A percentile compares a stretch with the other conserved stretches of the same genome.
Conservation (phyloP, 345 rosid species). For the Clarkia xantiana region DNA sequence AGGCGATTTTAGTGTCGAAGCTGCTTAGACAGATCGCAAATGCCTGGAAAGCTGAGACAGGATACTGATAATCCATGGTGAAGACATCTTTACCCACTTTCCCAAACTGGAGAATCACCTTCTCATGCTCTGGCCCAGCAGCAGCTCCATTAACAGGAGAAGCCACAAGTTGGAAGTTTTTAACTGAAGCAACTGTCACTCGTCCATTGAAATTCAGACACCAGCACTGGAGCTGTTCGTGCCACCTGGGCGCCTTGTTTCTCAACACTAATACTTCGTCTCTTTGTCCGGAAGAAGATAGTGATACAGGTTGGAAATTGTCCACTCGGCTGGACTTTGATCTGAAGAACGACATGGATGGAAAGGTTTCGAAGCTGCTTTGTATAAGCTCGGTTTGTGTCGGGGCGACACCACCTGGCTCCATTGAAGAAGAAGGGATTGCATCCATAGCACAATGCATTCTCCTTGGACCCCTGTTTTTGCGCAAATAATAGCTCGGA, state of each 20-base stretch:
- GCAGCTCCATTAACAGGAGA: slow-evolving; percentile 35
- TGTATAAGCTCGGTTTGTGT: slow-evolving; percentile 61
- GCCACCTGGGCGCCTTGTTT: slow-evolving; percentile 88
- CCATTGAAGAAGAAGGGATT: slow-evolving; percentile 57
- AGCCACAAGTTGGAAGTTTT: slow-evolving; percentile 87
- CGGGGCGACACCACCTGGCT: slow-evolving; percentile 72
- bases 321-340: slow-evolving; percentile 49
- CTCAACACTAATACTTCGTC: slow-evolving; percentile 48
- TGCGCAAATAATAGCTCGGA: not conserved
- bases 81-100: slow-evolving; percentile 86
- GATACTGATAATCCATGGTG: slow-evolving; percentile 91
- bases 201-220: slow-evolving; percentile 86
- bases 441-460: slow-evolving; percentile 75
- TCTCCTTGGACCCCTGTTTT: slow-evolving; percentile 74
- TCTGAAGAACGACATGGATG: slow-evolving; percentile 58
- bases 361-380: slow-evolving; percentile 34
- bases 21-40: slow-evolving; percentile 90
- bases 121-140: slow-evolving; percentile 54
- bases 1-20: slow-evolving; percentile 86
- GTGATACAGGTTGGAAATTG: slow-evolving; percentile 33
- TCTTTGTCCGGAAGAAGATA: slow-evolving; percentile 18
- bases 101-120: slow-evolving; percentile 75
- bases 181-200: slow-evolving; percentile 81
- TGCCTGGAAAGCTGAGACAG: slow-evolving; percentile 87
- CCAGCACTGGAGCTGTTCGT: slow-evolving; percentile 90